A percentile compares a stretch with the other conserved stretches of the same genome.
Conservation (phyloP, 2,329 filamentous ascomycete species). For the Diaporthe nobilis region DNA sequence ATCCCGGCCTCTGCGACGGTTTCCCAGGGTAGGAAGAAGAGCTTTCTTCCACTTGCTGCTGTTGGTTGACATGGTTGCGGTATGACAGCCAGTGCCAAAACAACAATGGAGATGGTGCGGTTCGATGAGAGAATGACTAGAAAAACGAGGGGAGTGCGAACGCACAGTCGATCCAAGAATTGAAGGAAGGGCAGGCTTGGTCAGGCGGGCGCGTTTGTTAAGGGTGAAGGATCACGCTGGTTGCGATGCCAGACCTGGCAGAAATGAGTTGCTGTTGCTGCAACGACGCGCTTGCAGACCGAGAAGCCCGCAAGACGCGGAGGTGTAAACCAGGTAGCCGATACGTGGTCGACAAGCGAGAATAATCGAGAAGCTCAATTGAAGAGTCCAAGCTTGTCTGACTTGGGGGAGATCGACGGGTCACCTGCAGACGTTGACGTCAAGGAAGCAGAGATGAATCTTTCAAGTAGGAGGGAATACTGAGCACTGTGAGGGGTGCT, state of each 20-base stretch:
- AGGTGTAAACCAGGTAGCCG: not conserved
- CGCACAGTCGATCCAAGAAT: not conserved
- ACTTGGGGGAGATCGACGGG: not conserved
- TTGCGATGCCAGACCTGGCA: not conserved
- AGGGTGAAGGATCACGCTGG: not conserved
- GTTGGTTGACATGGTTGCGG: constrained; percentile 11
- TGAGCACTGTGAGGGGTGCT: not conserved
- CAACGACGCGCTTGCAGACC: not conserved
- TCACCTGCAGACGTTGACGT: not conserved
- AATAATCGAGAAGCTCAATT: not conserved
- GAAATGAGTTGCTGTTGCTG: not conserved
- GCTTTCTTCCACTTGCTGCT: constrained; percentile 39
- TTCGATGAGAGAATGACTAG: not conserved
- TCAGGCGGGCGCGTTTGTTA: not conserved
- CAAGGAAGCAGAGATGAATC: not conserved
- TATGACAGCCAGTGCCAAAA: not conserved
- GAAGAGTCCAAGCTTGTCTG: not conserved
- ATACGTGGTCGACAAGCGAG: not conserved
- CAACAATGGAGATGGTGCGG: not conserved
- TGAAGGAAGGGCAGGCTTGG: not conserved
- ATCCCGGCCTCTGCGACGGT: constrained; percentile 20
- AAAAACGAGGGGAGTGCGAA: not conserved
- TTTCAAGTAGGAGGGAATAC: not conserved
- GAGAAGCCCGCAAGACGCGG: not conserved
- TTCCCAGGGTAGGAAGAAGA: constrained; percentile 35